A percentile compares a stretch with the other conserved stretches of the same genome.
phyloP scores from a whole-genome alignment of 2,329 filamentous ascomycete genomes.

The Ceratocystis variospora region DNA sequence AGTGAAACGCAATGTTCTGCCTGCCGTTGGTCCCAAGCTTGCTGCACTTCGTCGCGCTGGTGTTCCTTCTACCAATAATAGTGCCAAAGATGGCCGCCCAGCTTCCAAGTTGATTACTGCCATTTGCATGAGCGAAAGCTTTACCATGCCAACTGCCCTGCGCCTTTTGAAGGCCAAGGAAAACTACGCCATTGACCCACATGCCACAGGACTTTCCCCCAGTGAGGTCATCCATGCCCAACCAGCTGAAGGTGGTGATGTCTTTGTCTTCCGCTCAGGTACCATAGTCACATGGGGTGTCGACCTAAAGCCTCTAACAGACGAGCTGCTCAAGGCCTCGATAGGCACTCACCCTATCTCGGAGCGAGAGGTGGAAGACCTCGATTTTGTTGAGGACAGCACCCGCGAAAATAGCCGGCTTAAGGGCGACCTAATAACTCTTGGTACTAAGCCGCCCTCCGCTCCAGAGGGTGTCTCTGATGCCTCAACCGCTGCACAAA shows the following conservation, averaged over 20 bases:
- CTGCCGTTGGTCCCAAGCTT: slow-evolving; percentile 10
- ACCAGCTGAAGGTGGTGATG: slow-evolving; percentile 56
- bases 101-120: slow-evolving; percentile 34
- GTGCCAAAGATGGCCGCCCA: not conserved
- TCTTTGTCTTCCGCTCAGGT: slow-evolving; percentile 92
- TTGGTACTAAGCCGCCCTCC: slow-evolving; percentile 58
- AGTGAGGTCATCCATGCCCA: slow-evolving; percentile 51
- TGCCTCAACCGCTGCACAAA: slow-evolving; percentile 30
- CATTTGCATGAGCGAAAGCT: slow-evolving; percentile 48
- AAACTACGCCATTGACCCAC: slow-evolving; percentile 48
- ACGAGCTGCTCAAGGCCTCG: slow-evolving; percentile 61
- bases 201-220: slow-evolving; percentile 45
- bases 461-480: slow-evolving; percentile 23
- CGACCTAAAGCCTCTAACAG: slow-evolving; percentile 60
- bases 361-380: slow-evolving; percentile 69
- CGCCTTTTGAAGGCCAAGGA: slow-evolving; percentile 41
- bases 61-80: not conserved
- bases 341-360: slow-evolving; percentile 55
- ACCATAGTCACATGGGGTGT: slow-evolving; percentile 89
- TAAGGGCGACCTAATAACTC: slow-evolving; percentile 73
- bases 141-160: slow-evolving; percentile 48
- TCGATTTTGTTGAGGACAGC: slow-evolving; percentile 72
- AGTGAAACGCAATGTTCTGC: slow-evolving; percentile 3
- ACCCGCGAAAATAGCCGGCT: slow-evolving; percentile 61
- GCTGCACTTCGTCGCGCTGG: slow-evolving; percentile 16